These are phyloP conservation scores for Thelonectria discophora DNA, from an alignment of 2,329 filamentous ascomycete genomes.

Conservation along the genomic window DNA sequence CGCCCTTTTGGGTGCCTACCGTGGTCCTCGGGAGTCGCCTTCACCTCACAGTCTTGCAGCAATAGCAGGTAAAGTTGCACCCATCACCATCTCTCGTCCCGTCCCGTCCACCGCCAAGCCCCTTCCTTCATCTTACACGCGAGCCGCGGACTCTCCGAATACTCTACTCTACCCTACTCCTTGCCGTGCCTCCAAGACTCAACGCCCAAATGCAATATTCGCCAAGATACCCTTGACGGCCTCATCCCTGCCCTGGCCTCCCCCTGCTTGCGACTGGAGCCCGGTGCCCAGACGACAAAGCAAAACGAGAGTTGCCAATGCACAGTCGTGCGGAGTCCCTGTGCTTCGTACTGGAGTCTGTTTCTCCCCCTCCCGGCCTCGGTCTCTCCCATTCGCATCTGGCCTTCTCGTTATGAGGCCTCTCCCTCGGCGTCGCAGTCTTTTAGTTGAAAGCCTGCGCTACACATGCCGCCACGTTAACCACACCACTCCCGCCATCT, in stretches of 20 bases:
- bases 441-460: conserved; percentile 32
- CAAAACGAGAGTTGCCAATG: conserved; percentile 30
- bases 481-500: conserved; percentile 34
- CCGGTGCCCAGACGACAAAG: conserved; percentile 40
- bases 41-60: background rate
- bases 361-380: conserved; percentile 24
- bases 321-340: conserved; percentile 6
- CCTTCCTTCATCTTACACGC: background rate
- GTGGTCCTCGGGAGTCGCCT: background rate
- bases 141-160: background rate
- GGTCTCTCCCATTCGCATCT: conserved; percentile 18
- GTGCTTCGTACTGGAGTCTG: background rate
- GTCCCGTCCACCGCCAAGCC: background rate
- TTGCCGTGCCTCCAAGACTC: background rate
- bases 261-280: conserved; percentile 38
- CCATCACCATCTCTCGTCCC: background rate
- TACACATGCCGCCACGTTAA: conserved; percentile 31
- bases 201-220: conserved; percentile 7
- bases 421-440: conserved; percentile 28
- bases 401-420: conserved; percentile 20
- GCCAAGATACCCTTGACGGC: conserved; percentile 35
- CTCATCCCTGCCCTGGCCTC: conserved; percentile 32
- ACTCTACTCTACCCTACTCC: conserved; percentile 7
- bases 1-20: background rate
- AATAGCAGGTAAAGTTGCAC: background rate